These are phyloP conservation scores for Isabelozyma gotoi DNA, from an alignment of 805 yeast genomes.

Conservation along the genomic window DNA sequence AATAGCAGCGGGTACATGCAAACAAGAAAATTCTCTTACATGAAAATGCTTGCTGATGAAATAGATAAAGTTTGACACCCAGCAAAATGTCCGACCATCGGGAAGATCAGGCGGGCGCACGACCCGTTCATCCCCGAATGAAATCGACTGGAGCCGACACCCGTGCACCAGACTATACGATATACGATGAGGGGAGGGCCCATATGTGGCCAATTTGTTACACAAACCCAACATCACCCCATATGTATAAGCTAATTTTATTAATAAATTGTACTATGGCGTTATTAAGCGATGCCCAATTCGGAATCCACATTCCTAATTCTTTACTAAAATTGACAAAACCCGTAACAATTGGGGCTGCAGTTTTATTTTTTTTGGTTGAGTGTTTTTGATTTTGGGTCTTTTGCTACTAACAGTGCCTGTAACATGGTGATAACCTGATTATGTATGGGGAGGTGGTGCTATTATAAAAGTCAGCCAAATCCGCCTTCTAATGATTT, in stretches of 20 bases:
- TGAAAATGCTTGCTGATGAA: too few species aligned
- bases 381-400: neutral
- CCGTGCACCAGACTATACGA: neutral
- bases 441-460: neutral
- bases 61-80: neutral
- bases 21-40: neutral
- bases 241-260: neutral
- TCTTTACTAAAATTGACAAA: neutral
- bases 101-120: neutral
- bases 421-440: neutral
- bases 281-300: neutral
- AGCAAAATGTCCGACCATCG: neutral
- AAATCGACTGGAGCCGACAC: neutral
- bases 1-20: too few species aligned
- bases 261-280: neutral
- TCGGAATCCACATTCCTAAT: neutral
- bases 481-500: too few species aligned
- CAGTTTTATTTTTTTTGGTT: neutral
- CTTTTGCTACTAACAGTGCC: neutral
- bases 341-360: too few species aligned
- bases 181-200: too few species aligned
- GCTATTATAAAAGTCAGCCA: neutral
- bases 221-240: neutral
- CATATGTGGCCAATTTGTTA: too few species aligned
- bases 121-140: neutral